These are phyloP conservation scores for Mucor racemosus DNA, from an alignment of 371 early-diverging fungal genomes.

Conservation along the genomic window DNA sequence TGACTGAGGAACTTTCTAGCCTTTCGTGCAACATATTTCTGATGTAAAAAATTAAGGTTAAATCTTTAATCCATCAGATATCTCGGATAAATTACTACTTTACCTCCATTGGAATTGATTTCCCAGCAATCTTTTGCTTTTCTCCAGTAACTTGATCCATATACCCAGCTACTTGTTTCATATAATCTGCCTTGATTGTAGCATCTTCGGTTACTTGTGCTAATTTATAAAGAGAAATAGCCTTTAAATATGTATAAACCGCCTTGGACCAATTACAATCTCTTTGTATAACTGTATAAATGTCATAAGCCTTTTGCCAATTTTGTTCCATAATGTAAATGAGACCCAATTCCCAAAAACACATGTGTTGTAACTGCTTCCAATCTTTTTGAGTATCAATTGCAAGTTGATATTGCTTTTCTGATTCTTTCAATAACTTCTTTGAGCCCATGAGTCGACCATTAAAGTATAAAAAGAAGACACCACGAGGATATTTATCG, in stretches of 20 bases:
- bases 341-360: conserved; percentile 75
- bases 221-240: conserved; percentile 53
- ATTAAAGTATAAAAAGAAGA: conserved; percentile 68
- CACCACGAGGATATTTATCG: conserved; percentile 56
- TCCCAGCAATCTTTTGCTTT: conserved; percentile 76
- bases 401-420: conserved; percentile 49
- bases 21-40: conserved; percentile 80
- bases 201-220: conserved; percentile 12
- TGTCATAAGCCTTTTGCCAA: conserved; percentile 58
- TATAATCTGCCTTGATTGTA: conserved; percentile 16
- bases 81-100: conserved; percentile 1
- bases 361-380: conserved; percentile 77
- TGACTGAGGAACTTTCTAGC: conserved; percentile 69
- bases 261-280: conserved; percentile 84
- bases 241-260: conserved; percentile 71
- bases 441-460: conserved; percentile 60
- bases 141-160: conserved; percentile 64
- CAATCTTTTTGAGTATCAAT: conserved; percentile 65
- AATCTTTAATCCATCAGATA: neutral
- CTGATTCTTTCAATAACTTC: conserved; percentile 55
- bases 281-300: conserved; percentile 57
- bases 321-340: conserved; percentile 53
- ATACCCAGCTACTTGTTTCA: conserved; percentile 34
- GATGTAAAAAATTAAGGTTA: neutral
- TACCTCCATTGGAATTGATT: conserved; percentile 77